Evolutionary conservation across 371 early-diverging fungal genomes (phyloP).

Genomic region (Sporodiniella umbellata): DNA sequence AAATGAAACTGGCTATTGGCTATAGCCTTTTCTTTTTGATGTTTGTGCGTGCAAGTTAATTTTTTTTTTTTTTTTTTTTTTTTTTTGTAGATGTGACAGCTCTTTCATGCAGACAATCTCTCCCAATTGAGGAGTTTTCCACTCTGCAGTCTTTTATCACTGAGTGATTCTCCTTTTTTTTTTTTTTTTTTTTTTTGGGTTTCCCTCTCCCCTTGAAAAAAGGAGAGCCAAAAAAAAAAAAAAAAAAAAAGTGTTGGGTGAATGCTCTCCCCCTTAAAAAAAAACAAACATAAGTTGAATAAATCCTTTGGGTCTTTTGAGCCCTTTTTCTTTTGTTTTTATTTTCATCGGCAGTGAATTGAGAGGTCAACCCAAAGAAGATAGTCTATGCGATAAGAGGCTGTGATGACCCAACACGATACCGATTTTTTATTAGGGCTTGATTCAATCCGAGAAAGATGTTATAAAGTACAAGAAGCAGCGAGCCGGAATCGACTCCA

Average conservation of each 20-base stretch:
- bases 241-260: not conserved
- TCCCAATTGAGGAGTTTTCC: too few species aligned
- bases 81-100: constrained; percentile 1
- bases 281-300: too few species aligned
- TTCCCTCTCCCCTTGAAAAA: not conserved
- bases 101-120: not conserved
- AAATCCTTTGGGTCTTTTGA: too few species aligned
- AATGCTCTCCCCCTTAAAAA: not conserved
- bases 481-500: constrained; percentile 52
- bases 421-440: constrained; percentile 66
- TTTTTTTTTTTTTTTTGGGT: not conserved
- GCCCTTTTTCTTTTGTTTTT: not conserved
- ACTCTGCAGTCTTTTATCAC: too few species aligned
- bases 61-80: too few species aligned
- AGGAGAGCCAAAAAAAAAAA: not conserved
- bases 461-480: constrained; percentile 62
- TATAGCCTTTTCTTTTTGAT: not conserved
- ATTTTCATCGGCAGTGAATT: not conserved
- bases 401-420: not conserved
- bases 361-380: too few species aligned
- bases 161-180: too few species aligned
- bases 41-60: not conserved
- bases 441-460: constrained; percentile 74
- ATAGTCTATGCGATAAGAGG: not conserved
- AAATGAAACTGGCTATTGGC: too few species aligned